Conservation (phyloP, 805 yeast genomes). For the Saturnispora kantuleensis region DNA sequence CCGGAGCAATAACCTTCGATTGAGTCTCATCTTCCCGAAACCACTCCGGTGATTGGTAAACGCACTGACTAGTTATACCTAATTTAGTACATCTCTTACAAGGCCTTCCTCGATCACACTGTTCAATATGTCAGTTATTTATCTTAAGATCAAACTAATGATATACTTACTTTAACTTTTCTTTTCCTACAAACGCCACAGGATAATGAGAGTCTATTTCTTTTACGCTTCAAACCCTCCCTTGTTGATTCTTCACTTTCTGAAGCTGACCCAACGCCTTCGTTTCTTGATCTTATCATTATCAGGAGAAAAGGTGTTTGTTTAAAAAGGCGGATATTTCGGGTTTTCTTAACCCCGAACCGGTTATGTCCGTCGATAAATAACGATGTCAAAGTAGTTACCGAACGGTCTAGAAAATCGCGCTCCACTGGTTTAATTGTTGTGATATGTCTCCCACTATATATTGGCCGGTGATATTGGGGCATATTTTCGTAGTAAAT, state of each 20-base stretch:
- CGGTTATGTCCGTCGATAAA: too few species aligned
- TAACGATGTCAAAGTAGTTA: too few species aligned
- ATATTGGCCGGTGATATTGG: too few species aligned
- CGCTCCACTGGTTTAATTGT: too few species aligned
- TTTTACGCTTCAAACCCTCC: slow-evolving; percentile 14
- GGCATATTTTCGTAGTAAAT: too few species aligned
- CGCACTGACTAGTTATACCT: slow-evolving; percentile 23
- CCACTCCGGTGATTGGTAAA: slow-evolving; percentile 25
- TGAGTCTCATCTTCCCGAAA: slow-evolving; percentile 10
- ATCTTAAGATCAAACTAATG: slow-evolving; percentile 25
- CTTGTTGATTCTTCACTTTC: too few species aligned
- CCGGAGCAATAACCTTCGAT: not conserved
- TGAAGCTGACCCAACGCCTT: not conserved
- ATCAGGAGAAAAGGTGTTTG: too few species aligned
- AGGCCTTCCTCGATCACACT: slow-evolving; percentile 29
- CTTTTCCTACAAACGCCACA: slow-evolving; percentile 39
- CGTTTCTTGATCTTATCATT: not conserved
- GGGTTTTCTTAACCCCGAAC: too few species aligned
- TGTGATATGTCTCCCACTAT: too few species aligned
- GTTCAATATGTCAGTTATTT: slow-evolving; percentile 16
- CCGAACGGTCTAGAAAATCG: too few species aligned
- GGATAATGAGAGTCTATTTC: slow-evolving; percentile 36
- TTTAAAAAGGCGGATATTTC: too few species aligned
- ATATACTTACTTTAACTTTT: slow-evolving; percentile 32
- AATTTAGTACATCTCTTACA: slow-evolving; percentile 27